Percentiles rank a stretch among this genome's conserved stretches.
Evolutionary conservation across 495 filamentous ascomycete species (phyloP).

Genomic region (Aspergillus carlsbadensis): DNA sequence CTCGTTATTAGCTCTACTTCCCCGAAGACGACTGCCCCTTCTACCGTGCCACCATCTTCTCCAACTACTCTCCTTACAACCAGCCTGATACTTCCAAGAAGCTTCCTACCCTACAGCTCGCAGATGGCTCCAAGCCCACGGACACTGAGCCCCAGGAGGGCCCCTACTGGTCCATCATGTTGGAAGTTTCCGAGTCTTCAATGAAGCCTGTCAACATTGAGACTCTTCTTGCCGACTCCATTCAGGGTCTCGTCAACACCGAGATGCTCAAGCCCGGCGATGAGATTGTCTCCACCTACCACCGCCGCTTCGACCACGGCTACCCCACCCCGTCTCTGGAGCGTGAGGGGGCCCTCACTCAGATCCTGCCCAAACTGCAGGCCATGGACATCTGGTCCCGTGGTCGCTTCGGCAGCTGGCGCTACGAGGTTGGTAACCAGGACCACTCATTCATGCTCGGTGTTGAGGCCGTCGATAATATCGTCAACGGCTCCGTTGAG

Average conservation of each 20-base stretch:
- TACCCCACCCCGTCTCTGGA: conserved; percentile 96
- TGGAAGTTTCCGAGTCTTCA: conserved; percentile 94
- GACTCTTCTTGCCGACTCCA: conserved; percentile 82
- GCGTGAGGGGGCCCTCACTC: conserved; percentile 89
- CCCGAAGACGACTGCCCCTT: conserved; percentile 98
- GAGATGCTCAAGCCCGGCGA: conserved; percentile 87
- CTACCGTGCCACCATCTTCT: conserved; percentile 99
- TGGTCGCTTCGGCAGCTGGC: conserved; percentile 97
- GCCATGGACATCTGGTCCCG: conserved; percentile 90
- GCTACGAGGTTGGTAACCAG: conserved; percentile 97
- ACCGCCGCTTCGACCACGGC: conserved; percentile 97
- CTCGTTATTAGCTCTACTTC: conserved; percentile 80
- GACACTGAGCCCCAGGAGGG: conserved; percentile 71
- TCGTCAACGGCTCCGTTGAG: conserved; percentile 92
- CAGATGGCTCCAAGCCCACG: conserved; percentile 75
- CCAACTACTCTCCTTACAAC: conserved; percentile 99
- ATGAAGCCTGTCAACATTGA: conserved; percentile 89
- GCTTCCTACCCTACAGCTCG: conserved; percentile 82
- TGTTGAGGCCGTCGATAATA: conserved; percentile 94
- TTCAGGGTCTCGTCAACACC: conserved; percentile 96
- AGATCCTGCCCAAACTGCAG: conserved; percentile 91
- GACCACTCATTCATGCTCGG: conserved; percentile 99
- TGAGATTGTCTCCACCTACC: conserved; percentile 98
- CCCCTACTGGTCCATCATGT: conserved; percentile 99
- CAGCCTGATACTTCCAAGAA: conserved; percentile 80